Evolutionary conservation across 2,329 filamentous ascomycete genomes (phyloP).

Genomic region (Akanthomyces lecanii): DNA sequence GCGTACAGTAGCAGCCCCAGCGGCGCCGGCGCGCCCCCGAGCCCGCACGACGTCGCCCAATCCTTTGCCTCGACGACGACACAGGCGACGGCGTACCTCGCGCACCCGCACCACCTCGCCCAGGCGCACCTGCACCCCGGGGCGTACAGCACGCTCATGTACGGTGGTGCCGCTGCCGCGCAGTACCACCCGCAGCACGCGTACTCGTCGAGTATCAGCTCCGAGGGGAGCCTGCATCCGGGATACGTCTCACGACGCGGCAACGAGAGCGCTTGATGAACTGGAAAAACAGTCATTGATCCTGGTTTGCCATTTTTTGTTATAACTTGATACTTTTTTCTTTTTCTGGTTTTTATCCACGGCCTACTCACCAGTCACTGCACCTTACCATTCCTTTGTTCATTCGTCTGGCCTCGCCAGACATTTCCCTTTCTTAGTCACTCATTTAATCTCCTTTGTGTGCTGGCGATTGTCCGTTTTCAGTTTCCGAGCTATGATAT

Average conservation of each 20-base stretch:
- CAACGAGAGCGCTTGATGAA: slow-evolving; percentile 25
- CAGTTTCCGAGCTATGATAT: background rate
- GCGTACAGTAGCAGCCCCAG: slow-evolving; percentile 6
- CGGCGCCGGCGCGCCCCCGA: background rate
- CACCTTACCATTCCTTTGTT: slow-evolving; percentile 4
- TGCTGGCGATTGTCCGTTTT: slow-evolving; percentile 6
- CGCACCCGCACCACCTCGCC: slow-evolving; percentile 1
- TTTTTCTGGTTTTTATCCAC: background rate
- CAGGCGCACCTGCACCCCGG: slow-evolving; percentile 7
- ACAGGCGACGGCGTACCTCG: slow-evolving; percentile 4
- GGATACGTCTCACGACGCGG: slow-evolving; percentile 25
- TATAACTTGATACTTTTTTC: background rate
- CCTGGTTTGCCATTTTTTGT: background rate
- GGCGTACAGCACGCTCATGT: background rate
- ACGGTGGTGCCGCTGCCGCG: background rate
- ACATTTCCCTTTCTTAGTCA: background rate
- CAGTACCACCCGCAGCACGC: slow-evolving; percentile 40
- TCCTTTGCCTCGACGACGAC: slow-evolving; percentile 6
- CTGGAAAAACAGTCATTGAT: slow-evolving; percentile 32
- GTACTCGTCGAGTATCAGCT: slow-evolving; percentile 53
- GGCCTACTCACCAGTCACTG: slow-evolving; percentile 7
- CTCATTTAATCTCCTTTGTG: slow-evolving; percentile 11
- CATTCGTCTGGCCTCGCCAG: background rate
- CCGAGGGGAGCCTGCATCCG: slow-evolving; percentile 37
- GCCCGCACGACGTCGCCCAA: background rate